Base-by-base conservation (phyloP, 768 basidiomycete genomes). In the Collybiopsis confluens region DNA sequence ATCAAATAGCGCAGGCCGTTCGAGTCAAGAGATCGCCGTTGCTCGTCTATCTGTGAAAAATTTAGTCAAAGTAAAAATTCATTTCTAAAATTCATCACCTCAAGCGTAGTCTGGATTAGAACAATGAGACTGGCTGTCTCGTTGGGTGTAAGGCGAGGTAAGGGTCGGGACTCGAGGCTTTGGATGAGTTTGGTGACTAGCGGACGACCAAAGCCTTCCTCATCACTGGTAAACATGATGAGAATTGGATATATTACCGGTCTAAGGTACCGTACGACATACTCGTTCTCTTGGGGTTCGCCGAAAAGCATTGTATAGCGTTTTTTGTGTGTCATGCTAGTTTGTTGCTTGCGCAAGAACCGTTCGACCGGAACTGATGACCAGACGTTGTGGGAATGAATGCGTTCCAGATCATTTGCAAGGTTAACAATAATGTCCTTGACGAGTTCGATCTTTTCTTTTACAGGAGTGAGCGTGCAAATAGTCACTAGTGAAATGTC, bases 1-100 rank as follows among this genome's bases (percentile, higher is more conserved):
- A 94, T 87, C 30, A 98, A 79, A 70, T 95, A 99, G 42, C 96
- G 86, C 43, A 97, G 75, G 1, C 96, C 97, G 65, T 94, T 95
- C 2, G 90, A 73, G 68, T 99, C 96, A 23, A 98, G 73, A 0
- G 95, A 85, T n/a, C 94, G 83, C 2, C 85, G 81, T 65, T 95
- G 92, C 60, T 92, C 89, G 45, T 98, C 90, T 33, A 92, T 85
- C 92, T 97, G 54, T 54, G 8, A 57, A 40, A 40, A 44, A 18
- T 16, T 27, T 45, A 44, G 23, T 6, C 42, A 5, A 13, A 46
- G 15, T 6, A 10, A 56, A 37, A 41, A 33, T 16, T 24, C 40
- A 45, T 45, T 46, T 11, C 28, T 23, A 18, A 20, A 48, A 13
- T n/a, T n/a, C 64, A 70, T 61, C 44, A 88, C 94, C 77, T 96